These are phyloP conservation scores for Harringtonia aguacate DNA, from an alignment of 2,329 filamentous ascomycete species.

Conservation along the genomic window DNA sequence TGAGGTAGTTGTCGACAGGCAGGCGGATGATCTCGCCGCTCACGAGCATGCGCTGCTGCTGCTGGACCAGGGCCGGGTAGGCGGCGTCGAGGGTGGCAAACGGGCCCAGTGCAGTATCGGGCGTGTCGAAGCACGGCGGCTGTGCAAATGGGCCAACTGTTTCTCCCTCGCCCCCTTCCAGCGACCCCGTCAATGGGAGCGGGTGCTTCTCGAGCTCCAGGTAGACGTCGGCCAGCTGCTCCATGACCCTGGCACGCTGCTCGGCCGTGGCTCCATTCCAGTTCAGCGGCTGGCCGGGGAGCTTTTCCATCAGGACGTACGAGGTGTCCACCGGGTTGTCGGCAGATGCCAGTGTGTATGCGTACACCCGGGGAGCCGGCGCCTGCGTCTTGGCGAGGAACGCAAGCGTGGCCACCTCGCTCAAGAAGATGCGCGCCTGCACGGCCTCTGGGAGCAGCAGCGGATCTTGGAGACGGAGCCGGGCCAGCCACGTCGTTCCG, in stretches of 20 bases:
- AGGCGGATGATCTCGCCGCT: not conserved
- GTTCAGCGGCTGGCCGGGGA: conserved; percentile 11
- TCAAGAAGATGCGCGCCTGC: not conserved
- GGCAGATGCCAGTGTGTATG: not conserved
- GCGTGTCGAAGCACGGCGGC: conserved; percentile 18
- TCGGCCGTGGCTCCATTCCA: not conserved
- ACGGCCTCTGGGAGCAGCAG: not conserved
- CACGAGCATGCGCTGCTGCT: not conserved
- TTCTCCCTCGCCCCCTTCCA: not conserved
- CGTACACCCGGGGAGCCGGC: not conserved
- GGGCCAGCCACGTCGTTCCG: not conserved
- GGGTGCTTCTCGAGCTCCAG: conserved; percentile 1
- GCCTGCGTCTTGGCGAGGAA: not conserved
- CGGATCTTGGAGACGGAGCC: not conserved
- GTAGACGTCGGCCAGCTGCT: conserved; percentile 3
- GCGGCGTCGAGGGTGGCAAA: not conserved
- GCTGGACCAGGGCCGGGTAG: not conserved
- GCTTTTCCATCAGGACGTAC: conserved; percentile 5
- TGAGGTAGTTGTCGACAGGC: conserved; percentile 3
- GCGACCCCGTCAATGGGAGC: not conserved
- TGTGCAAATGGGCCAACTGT: not conserved
- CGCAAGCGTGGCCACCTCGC: not conserved
- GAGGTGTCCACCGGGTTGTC: not conserved
- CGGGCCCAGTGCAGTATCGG: conserved; percentile 14
- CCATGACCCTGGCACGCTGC: not conserved